Conservation (phyloP, 306 rosid species). For the Biancaea sappan region DNA sequence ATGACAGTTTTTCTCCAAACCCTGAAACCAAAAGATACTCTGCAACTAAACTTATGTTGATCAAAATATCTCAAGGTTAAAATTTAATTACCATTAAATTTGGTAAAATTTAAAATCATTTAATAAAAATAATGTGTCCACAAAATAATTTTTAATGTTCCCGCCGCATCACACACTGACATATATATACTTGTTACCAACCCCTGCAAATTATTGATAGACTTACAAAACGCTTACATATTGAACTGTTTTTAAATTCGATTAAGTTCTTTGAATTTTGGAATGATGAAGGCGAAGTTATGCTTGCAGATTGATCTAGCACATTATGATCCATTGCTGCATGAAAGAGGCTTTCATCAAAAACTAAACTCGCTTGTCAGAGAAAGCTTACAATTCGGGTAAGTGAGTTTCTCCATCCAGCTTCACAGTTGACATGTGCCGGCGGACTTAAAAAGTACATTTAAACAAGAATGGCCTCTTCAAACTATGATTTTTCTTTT, state of each 20-base stretch:
- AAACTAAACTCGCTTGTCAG: constrained; percentile 64
- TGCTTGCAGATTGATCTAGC: constrained; percentile 65
- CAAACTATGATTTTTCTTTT: not conserved
- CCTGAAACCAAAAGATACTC: too few species aligned
- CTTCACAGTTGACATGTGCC: constrained; percentile 28
- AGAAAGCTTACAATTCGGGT: constrained; percentile 68
- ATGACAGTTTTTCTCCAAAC: too few species aligned
- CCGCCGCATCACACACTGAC: too few species aligned
- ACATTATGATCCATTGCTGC: constrained; percentile 72
- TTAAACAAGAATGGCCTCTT: constrained; percentile 29
- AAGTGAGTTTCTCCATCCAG: constrained; percentile 41
- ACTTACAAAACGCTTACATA: constrained; percentile 5
- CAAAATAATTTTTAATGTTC: too few species aligned
- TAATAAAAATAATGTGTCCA: too few species aligned
- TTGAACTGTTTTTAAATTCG: constrained; percentile 24
- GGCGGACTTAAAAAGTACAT: constrained; percentile 17
- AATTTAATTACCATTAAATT: too few species aligned
- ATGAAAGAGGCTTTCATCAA: constrained; percentile 80
- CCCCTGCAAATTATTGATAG: constrained; percentile 14
- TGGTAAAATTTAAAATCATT: too few species aligned
- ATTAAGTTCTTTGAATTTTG: constrained; percentile 22
- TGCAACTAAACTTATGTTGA: too few species aligned
- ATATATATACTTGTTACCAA: too few species aligned
- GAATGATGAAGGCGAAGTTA: constrained; percentile 27
- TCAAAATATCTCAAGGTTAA: too few species aligned